Percentiles rank a stretch among this genome's conserved stretches.
These are phyloP conservation scores for Verticillium dahliae DNA, from an alignment of 2,329 filamentous ascomycete genomes.

Conservation along the genomic window DNA sequence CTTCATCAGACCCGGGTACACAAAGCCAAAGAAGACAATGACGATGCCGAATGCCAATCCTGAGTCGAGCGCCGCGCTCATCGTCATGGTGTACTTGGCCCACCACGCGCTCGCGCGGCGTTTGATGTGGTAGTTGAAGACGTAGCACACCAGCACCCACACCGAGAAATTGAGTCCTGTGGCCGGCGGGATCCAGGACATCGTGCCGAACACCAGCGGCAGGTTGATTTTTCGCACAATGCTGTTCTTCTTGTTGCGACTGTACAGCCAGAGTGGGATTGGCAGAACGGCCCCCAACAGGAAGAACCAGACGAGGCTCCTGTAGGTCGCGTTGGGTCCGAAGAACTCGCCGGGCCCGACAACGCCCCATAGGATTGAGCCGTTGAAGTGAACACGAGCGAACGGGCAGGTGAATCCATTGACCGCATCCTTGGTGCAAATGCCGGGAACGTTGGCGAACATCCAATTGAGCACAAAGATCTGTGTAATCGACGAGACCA, in stretches of 20 bases:
- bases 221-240: conserved; percentile 73
- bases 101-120: conserved; percentile 70
- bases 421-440: conserved; percentile 74
- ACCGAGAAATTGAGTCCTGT: conserved; percentile 83
- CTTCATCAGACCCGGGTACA: conserved; percentile 72
- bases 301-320: conserved; percentile 75
- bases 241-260: conserved; percentile 50
- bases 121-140: conserved; percentile 75
- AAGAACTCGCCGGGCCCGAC: conserved; percentile 81
- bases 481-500: conserved; percentile 73
- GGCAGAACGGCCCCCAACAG: conserved; percentile 69
- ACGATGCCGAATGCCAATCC: conserved; percentile 78
- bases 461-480: conserved; percentile 87
- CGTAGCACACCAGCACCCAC: conserved; percentile 77
- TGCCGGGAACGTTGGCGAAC: conserved; percentile 67
- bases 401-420: conserved; percentile 86
- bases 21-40: conserved; percentile 77
- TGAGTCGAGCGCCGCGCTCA: conserved; percentile 76
- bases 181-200: conserved; percentile 82
- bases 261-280: conserved; percentile 67
- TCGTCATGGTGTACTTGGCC: conserved; percentile 87
- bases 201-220: conserved; percentile 74
- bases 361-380: conserved; percentile 83
- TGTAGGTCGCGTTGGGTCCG: conserved; percentile 67
- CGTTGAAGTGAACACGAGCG: conserved; percentile 84